Evolutionary conservation across 208 protist species (phyloP).

Genomic region (Tritrichomonas musculus): DNA sequence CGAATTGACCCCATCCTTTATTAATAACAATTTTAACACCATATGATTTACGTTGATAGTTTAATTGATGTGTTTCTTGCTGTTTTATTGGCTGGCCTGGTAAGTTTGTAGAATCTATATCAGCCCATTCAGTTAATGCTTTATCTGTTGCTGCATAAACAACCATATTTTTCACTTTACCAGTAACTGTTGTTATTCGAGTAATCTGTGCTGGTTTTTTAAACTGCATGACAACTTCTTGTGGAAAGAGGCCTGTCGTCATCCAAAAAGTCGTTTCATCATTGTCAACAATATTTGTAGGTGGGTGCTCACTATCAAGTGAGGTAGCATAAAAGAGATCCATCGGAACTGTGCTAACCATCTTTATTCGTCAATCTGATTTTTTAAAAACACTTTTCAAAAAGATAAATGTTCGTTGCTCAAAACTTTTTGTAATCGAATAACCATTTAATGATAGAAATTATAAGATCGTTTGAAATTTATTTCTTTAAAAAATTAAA

Average conservation of each 20-base stretch:
- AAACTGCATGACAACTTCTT: not conserved
- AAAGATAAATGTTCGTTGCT: too few species aligned
- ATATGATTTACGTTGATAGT: not conserved
- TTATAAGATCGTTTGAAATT: too few species aligned
- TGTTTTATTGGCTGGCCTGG: not conserved
- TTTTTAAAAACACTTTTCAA: too few species aligned
- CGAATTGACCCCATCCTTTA: constrained; percentile 23
- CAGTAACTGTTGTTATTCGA: constrained; percentile 17
- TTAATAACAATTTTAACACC: constrained; percentile 1
- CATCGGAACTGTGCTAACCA: not conserved
- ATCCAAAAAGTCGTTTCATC: constrained; percentile 31
- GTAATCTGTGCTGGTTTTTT: constrained; percentile 25
- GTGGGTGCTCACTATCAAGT: not conserved
- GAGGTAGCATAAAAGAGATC: constrained; percentile 10
- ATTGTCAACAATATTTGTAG: constrained; percentile 14
- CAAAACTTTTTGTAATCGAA: too few species aligned
- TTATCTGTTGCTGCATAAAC: not conserved
- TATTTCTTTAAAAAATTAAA: too few species aligned
- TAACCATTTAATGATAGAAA: too few species aligned
- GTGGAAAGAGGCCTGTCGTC: not conserved
- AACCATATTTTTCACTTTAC: not conserved
- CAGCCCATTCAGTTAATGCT: not conserved
- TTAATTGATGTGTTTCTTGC: constrained; percentile 25
- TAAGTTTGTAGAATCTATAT: not conserved
- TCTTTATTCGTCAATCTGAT: too few species aligned